Evolutionary conservation across 1,139 yeast species (phyloP).

Genomic region (Sugiyamaella neomexicana): DNA sequence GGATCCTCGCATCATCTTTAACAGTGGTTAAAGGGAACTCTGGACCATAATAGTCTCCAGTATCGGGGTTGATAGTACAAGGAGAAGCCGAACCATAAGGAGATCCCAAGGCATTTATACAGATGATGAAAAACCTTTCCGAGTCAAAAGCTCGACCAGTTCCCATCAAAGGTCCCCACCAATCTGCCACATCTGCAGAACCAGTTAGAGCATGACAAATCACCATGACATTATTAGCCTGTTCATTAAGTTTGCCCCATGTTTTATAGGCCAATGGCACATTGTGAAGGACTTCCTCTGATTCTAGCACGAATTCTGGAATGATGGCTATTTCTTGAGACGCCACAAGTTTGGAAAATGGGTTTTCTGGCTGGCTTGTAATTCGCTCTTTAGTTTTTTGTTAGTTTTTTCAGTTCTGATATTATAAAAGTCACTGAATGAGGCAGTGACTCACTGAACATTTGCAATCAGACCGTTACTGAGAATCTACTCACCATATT

Average conservation of each 20-base stretch:
- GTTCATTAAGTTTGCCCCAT: slow-evolving; percentile 80
- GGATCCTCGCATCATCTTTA: slow-evolving; percentile 85
- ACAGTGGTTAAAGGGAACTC: slow-evolving; percentile 91
- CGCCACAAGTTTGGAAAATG: slow-evolving; percentile 70
- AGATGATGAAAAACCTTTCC: slow-evolving; percentile 75
- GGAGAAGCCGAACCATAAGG: slow-evolving; percentile 98
- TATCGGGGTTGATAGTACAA: slow-evolving; percentile 67
- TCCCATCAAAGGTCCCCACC: slow-evolving; percentile 98
- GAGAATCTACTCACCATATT: background rate
- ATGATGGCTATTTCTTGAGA: slow-evolving; percentile 78
- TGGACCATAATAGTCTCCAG: slow-evolving; percentile 83
- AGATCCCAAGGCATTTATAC: slow-evolving; percentile 88
- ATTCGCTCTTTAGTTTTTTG: slow-evolving; percentile 30
- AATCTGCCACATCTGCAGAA: slow-evolving; percentile 89
- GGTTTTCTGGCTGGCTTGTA: slow-evolving; percentile 56
- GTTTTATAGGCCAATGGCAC: slow-evolving; percentile 95
- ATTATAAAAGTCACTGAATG: too few relatives aligned
- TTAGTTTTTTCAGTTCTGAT: too few relatives aligned
- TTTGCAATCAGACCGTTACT: background rate
- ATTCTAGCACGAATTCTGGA: slow-evolving; percentile 75
- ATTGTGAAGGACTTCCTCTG: slow-evolving; percentile 69
- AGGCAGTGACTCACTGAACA: background rate
- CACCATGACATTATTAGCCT: slow-evolving; percentile 71
- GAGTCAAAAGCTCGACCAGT: slow-evolving; percentile 89
- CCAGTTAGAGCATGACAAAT: slow-evolving; percentile 97